A percentile compares a stretch with the other conserved stretches of the same genome.
Conservation (phyloP, 2,329 filamentous ascomycete genomes). For the Hortaea werneckii region DNA sequence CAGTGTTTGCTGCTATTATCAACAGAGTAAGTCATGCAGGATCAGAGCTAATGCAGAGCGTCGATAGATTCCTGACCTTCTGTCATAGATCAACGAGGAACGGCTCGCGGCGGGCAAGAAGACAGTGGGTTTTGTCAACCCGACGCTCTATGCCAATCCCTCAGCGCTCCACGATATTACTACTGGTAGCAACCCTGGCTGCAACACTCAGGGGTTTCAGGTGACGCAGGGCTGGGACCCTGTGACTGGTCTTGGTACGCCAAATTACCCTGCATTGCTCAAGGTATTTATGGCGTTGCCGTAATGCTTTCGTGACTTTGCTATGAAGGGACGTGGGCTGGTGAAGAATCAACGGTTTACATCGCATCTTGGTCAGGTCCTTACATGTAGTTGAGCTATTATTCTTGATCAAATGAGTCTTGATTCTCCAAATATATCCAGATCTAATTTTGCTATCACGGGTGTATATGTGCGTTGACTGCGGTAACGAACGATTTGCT, state of each 20-base stretch:
- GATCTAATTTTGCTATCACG: no score
- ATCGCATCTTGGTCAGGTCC: no score
- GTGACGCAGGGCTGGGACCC: constrained; percentile 25
- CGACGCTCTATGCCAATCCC: constrained; percentile 32
- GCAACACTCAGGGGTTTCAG: constrained; percentile 18
- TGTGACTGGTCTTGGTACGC: constrained; percentile 20
- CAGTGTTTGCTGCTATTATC: constrained; percentile 13
- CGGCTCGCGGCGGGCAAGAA: constrained; percentile 10
- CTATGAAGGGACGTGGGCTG: background rate
- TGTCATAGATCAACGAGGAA: constrained; percentile 8
- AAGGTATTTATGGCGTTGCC: constrained; percentile 4
- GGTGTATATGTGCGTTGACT: no score
- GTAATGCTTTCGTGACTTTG: background rate
- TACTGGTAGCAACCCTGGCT: constrained; percentile 25
- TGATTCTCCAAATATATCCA: no score
- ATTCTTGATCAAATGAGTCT: no score
- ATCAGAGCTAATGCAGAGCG: no score
- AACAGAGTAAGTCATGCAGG: constrained; percentile 3
- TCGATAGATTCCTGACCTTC: background rate
- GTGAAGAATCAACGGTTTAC: background rate
- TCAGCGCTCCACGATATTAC: constrained; percentile 28
- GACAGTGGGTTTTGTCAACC: constrained; percentile 21
- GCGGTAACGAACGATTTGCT: no score
- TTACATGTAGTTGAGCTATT: no score
- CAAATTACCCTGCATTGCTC: constrained; percentile 13